A percentile compares a stretch with the other conserved stretches of the same genome.
Conservation (phyloP, 441 rosid species). For the Hura crepitans region DNA sequence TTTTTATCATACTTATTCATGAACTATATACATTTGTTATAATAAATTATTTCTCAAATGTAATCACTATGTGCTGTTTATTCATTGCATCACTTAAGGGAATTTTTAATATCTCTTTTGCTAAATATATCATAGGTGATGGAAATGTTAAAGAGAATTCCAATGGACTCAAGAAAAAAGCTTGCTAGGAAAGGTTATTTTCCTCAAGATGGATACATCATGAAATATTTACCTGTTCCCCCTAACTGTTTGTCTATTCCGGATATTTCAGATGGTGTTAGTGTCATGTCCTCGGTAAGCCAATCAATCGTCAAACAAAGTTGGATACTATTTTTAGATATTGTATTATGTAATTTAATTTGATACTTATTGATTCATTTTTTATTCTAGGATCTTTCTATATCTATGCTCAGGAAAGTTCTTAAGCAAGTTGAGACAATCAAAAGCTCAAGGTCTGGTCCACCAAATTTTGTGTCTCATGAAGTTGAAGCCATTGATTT, state of each 20-base stretch:
- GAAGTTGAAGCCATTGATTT: constrained; percentile 69
- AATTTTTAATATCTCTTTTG: neutral
- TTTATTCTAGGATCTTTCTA: constrained; percentile 69
- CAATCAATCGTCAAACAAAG: constrained; percentile 20
- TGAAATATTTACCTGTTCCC: constrained; percentile 85
- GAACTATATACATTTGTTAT: no score
- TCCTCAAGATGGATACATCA: constrained; percentile 88
- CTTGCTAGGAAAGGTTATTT: constrained; percentile 76
- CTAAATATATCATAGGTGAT: constrained; percentile 42
- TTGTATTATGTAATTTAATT: neutral
- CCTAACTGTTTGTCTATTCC: constrained; percentile 95
- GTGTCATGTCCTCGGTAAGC: constrained; percentile 87
- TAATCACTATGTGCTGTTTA: no score
- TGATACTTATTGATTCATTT: constrained; percentile 21
- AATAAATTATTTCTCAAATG: no score
- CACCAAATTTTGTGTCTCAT: constrained; percentile 81
- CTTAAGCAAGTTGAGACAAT: constrained; percentile 65
- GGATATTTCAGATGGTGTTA: constrained; percentile 78
- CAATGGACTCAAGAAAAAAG: constrained; percentile 60
- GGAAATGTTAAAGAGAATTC: constrained; percentile 73
- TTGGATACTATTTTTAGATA: constrained; percentile 8
- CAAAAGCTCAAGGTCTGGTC: constrained; percentile 66
- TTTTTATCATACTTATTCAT: neutral
- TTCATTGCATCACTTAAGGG: neutral
- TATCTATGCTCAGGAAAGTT: constrained; percentile 70